Conservation (phyloP, 164 flowering plant species). For the Vitis cinerea region DNA sequence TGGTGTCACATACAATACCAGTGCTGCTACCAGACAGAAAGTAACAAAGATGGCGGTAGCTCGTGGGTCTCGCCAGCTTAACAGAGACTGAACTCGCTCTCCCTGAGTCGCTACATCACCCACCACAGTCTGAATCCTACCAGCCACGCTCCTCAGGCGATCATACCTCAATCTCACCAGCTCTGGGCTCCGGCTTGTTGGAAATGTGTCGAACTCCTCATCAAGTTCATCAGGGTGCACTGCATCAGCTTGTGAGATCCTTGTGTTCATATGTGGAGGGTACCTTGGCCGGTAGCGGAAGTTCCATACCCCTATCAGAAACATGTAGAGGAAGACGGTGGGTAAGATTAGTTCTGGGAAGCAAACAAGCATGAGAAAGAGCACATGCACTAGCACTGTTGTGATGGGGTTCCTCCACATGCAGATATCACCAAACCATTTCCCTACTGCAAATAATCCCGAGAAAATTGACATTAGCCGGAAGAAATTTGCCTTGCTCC, state of each 20-base stretch:
- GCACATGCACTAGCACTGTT: slow-evolving; percentile 80
- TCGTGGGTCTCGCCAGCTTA: slow-evolving; percentile 83
- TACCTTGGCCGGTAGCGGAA: slow-evolving; percentile 79
- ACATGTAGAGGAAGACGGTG: slow-evolving; percentile 84
- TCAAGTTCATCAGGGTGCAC: slow-evolving; percentile 79
- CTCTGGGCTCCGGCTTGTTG: slow-evolving; percentile 56
- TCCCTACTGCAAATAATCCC: slow-evolving; percentile 68
- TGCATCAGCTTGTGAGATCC: slow-evolving; percentile 66
- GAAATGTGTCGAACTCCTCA: slow-evolving; percentile 84
- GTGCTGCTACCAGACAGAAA: slow-evolving; percentile 67
- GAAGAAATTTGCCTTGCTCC: slow-evolving; percentile 92
- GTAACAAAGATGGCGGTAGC: slow-evolving; percentile 60
- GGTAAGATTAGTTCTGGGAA: slow-evolving; percentile 86
- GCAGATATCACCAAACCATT: slow-evolving; percentile 82
- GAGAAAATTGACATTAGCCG: slow-evolving; percentile 79
- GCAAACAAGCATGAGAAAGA: slow-evolving; percentile 79
- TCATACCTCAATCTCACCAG: slow-evolving; percentile 79
- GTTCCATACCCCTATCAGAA: slow-evolving; percentile 89
- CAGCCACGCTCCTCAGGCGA: slow-evolving; percentile 72
- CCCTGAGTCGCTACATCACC: slow-evolving; percentile 82
- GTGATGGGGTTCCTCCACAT: slow-evolving; percentile 89
- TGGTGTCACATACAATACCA: slow-evolving; percentile 72
- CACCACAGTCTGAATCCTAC: slow-evolving; percentile 71
- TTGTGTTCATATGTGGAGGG: slow-evolving; percentile 85
- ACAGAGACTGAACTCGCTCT: slow-evolving; percentile 57